Conservation (phyloP, 2,329 filamentous ascomycete genomes). For the Exophiala sp. region DNA sequence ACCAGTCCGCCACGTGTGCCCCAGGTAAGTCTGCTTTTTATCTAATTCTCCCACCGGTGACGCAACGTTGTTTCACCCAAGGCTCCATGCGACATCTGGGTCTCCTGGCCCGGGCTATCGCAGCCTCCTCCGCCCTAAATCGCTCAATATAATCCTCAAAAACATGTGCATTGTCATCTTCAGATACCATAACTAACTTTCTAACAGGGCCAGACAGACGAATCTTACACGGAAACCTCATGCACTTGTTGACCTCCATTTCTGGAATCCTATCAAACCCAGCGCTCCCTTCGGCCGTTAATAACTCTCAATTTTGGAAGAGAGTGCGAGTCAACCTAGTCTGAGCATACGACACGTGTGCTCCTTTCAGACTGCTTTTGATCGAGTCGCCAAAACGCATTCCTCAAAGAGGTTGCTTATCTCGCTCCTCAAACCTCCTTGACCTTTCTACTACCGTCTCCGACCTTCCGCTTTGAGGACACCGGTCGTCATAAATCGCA, state of each 20-base stretch:
- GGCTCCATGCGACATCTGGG: conserved; percentile 18
- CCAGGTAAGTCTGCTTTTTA: conserved; percentile 15
- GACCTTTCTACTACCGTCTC: conserved; percentile 20
- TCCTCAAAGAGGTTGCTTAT: conserved; percentile 33
- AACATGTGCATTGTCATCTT: conserved; percentile 3
- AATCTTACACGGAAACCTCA: neutral
- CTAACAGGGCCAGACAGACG: conserved; percentile 15
- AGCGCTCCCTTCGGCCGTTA: conserved; percentile 5
- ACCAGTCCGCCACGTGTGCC: neutral
- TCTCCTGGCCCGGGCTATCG: neutral
- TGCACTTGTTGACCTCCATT: conserved; percentile 5
- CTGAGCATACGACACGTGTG: conserved; percentile 24
- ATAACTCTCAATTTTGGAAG: neutral
- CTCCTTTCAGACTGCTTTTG: conserved; percentile 17
- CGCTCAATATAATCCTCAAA: conserved; percentile 3
- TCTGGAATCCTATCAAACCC: conserved; percentile 3
- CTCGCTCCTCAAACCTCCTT: conserved; percentile 35
- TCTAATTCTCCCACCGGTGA: conserved; percentile 18
- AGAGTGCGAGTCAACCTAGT: conserved; percentile 3
- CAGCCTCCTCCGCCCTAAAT: neutral
- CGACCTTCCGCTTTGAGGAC: conserved; percentile 7
- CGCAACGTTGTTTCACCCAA: conserved; percentile 23
- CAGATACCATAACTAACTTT: conserved; percentile 8
- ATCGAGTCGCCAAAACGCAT: conserved; percentile 31
- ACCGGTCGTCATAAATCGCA: conserved; percentile 1